These are phyloP conservation scores for Arxiozyma bovina DNA, from an alignment of 1,139 yeast species.

Conservation along the genomic window DNA sequence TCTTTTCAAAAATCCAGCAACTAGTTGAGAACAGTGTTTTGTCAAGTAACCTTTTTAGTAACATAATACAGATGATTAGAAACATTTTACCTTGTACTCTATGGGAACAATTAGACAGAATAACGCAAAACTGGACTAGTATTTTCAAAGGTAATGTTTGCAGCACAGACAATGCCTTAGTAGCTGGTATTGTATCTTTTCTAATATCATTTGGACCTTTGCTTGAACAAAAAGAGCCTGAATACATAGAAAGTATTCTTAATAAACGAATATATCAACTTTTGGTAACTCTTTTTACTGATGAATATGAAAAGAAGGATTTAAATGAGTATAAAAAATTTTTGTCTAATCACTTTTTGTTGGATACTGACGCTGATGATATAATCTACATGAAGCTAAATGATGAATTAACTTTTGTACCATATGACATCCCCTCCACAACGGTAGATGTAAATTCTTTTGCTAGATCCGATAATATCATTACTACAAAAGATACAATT, in stretches of 20 bases:
- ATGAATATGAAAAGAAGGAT: not conserved
- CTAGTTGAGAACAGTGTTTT: constrained; percentile 6
- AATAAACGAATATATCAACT: not conserved
- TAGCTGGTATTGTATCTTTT: not conserved
- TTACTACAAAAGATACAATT: constrained; percentile 74
- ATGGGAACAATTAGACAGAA: not conserved
- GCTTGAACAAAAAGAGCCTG: not conserved
- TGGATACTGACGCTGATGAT: not conserved
- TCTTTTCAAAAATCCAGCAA: constrained; percentile 13
- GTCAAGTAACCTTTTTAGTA: not conserved
- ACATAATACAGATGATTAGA: not conserved
- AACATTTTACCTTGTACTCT: not conserved
- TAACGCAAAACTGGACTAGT: not conserved
- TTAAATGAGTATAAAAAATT: not conserved
- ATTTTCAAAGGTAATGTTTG: not conserved
- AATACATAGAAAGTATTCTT: not conserved
- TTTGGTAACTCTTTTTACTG: not conserved
- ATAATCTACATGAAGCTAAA: not conserved
- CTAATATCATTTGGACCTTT: not conserved
- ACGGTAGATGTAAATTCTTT: constrained; percentile 60
- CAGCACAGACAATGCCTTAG: not conserved
- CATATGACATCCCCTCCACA: not conserved
- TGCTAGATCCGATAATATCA: constrained; percentile 51
- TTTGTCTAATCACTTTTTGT: not conserved
- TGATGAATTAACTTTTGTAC: not conserved